Evolutionary conservation across 768 basidiomycete species (phyloP), one percentile per base, ranked within the genome.

Genomic region (Boletus subparvulus): DNA sequence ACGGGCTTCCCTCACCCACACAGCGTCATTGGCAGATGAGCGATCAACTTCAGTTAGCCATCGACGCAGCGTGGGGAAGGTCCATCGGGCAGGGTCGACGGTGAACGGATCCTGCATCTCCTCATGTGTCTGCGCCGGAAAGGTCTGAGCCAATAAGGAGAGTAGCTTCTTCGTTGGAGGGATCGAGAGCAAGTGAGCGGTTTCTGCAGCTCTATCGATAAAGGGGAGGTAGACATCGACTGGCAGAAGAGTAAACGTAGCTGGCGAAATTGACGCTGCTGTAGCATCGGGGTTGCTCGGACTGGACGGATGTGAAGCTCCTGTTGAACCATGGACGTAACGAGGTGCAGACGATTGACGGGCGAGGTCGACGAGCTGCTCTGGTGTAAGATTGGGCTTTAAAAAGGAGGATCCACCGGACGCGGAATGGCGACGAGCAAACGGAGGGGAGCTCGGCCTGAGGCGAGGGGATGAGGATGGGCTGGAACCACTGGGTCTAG

Each of bases 201-300:
- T 92, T 65, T 97, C 94, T 0, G 76, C 72, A 0, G 91, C 81
- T 19, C 94, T 85, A 61, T 95, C 87, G 59, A 95, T 80, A 73
- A 94, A 97, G 1, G 94, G 94, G 14, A 97, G 83, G 62, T 85
- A 87, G 32, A 91, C 82, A 57, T 90, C 85, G 21, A 84, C 83
- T 6, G 88, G 88, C 2, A 94, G 80, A 0, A 83, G 84, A 0
- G 88, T 89, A 67, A 92, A 92, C 2, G 83, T 83, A 3, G 84
- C 81, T 5, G 82, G 83, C 0, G 75, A 58, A 2, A 55, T 47
- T 13, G 65, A 19, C 1, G 37, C 42, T 10, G 35, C 12, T 12
- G 44, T 8, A 6, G 41, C 3, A 54, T 51, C 58, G 7, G 21
- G 43, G 47, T 14, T 51, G 49, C 28, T 55, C 32, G 24, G n/a